Evolutionary conservation across 352 stramenopile genomes (phyloP).

Genomic region (Phytophthora sansomeana): DNA sequence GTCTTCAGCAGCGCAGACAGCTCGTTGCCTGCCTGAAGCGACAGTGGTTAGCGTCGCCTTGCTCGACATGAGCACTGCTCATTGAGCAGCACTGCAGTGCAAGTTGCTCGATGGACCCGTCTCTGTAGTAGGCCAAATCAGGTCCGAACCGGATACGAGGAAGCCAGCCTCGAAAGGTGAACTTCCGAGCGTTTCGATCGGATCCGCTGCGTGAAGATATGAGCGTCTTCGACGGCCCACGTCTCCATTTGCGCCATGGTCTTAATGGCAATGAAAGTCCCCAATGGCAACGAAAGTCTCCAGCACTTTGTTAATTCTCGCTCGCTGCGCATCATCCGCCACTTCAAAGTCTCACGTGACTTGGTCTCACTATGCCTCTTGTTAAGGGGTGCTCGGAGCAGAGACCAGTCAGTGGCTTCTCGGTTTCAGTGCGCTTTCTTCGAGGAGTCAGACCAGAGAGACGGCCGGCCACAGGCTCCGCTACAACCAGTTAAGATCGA

Average conservation of each 20-base stretch:
- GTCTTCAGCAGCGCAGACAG: too few relatives aligned
- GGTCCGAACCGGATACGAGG: constrained; percentile 22
- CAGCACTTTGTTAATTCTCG: neutral
- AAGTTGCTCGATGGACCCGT: constrained; percentile 1
- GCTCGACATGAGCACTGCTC: too few relatives aligned
- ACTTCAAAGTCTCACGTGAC: neutral
- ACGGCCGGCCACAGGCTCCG: neutral
- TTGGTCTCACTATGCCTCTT: neutral
- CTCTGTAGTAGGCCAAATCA: constrained; percentile 25
- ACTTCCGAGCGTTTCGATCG: neutral
- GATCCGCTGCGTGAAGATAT: neutral
- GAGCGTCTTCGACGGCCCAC: neutral
- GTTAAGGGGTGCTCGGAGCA: constrained; percentile 2
- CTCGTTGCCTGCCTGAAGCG: too few relatives aligned
- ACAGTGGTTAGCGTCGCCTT: too few relatives aligned
- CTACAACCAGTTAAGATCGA: constrained; percentile 29
- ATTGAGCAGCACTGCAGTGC: too few relatives aligned
- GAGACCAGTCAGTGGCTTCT: constrained; percentile 1
- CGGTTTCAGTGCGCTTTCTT: constrained; percentile 8
- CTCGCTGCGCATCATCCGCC: neutral
- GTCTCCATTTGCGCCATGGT: neutral
- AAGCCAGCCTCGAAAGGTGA: constrained; percentile 6
- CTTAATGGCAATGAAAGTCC: neutral
- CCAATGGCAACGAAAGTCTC: too few relatives aligned
- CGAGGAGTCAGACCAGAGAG: constrained; percentile 5